Base-by-base conservation (phyloP, 257 asterid species). In the Gardenia jasminoides region DNA sequence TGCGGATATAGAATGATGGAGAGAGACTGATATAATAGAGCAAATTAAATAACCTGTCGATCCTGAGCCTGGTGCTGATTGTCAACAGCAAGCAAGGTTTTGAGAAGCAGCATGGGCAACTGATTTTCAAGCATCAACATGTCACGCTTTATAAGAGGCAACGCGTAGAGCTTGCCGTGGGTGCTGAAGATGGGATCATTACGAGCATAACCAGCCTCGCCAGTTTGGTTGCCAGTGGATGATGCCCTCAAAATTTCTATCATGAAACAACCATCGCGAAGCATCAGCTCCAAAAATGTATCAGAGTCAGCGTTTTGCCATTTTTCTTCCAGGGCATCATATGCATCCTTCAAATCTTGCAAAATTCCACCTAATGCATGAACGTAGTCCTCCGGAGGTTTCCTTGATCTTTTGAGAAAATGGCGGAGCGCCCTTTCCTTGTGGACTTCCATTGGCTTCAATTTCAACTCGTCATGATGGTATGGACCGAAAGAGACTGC, bases 401-500 rank as follows among this genome's bases (percentile, higher is more conserved):
- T 84, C 3, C 78, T 65, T 1, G 88, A 72, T 58, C 90, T 52
- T 48, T 74, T 67, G 47, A 85, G 83, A 84, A 85, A 88, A 12
- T 64, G 92, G 0, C 67, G 78, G 72, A 87, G 83, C 24, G 88
- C 94, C 17, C 92, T 84, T 28, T 59, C 84, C 80, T 90, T 90
- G 84, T 90, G 92, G 52, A 59, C 81, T 76, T 90, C 94, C 94
- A 90, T 87, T 5, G 83, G 77, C 67, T 15, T 69, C 74, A 87
- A 56, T 72, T 67, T 28, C 4, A 12, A 48, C 3, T 56, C 10
- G 12, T 75, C 81, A 52, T 80, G 62, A 64, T 88, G 92, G 54
- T 90, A 90, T 39, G 94, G 92, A 2, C 94, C 92, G 1, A 90
- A 70, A 2, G 92, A 90, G 64, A 87, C 85, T 9, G 67, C 78